Evolutionary conservation across 345 rosid genomes (phyloP), one percentile per base, ranked within the genome.

Genomic region (Lepidium didymum): DNA sequence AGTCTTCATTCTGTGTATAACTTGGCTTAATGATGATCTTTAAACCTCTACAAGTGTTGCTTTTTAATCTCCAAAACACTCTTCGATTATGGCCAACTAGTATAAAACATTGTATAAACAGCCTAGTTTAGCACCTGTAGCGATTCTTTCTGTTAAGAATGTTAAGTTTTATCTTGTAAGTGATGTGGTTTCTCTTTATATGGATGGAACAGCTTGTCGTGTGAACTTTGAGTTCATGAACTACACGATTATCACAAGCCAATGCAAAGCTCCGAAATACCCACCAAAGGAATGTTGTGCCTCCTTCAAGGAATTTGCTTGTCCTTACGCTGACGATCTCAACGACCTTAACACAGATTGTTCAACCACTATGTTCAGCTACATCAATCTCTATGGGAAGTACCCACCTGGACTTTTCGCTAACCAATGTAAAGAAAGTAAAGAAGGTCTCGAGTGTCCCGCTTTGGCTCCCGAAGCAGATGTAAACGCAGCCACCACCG

Each of bases 401-500:
- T 87, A 88, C 69, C 91, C 91, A 0, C 79, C 87, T 10, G 95
- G 95, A 8, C 79, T 88, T 40, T 86, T 86, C 40, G 78, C 86
- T 6, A 82, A 74, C 1, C 81, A 79, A 68, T 86, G 95, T 54
- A 69, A 46, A 15, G 89, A 79, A 56, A 81, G 81, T 29, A 84
- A 79, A 63, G 25, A 47, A 42, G 95, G 91, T 52, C 91, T 88
- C 19, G 80, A 8, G 15, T 88, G 95, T 71, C 74, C 86, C 2
- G 74, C 78, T 5, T 7, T 3, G 13, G 66, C 78, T 35, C 82
- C 89, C 0, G 19, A 67, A 8, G 65, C 47, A 9, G 62, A 65
- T 27, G 16, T 5, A 12, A 79, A 18, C 47, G 61, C 44, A 47
- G 79, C 66, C 72, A n/a, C 45, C 12, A 49, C 60, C 38, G 6